Conservation (phyloP, 192 early-diverging fungal species). For the Rhizophagus prolifer region DNA sequence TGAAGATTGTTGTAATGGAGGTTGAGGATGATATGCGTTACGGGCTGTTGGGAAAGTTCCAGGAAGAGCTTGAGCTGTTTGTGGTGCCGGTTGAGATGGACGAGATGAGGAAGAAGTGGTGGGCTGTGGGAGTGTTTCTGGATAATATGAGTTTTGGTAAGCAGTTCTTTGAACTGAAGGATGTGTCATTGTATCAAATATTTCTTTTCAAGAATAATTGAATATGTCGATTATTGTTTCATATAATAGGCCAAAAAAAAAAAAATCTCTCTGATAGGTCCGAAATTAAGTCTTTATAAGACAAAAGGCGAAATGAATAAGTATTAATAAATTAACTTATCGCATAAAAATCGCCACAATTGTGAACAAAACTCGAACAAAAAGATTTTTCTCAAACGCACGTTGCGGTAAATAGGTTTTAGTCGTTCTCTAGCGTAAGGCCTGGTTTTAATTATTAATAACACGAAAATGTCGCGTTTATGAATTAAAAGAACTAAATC, state of each 20-base stretch:
- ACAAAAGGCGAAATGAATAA: background rate
- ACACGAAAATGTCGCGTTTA: background rate
- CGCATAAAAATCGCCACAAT: too few species aligned
- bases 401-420: background rate
- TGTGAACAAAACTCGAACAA: too few species aligned
- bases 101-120: constrained; percentile 12
- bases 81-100: background rate
- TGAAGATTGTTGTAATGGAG: background rate
- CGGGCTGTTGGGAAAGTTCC: constrained; percentile 7
- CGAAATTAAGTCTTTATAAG: background rate
- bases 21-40: background rate
- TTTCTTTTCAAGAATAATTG: background rate
- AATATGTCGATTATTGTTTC: too few species aligned
- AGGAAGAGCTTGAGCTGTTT: background rate
- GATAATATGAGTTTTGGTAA: background rate
- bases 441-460: background rate
- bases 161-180: constrained; percentile 3
- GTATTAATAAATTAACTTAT: background rate
- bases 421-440: background rate
- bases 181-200: constrained; percentile 6
- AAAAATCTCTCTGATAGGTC: background rate
- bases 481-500: background rate
- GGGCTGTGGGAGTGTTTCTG: constrained; percentile 3
- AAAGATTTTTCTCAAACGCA: too few species aligned
- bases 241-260: background rate